Percentiles rank a stretch among this genome's conserved stretches.
Evolutionary conservation across 441 rosid species (phyloP).

Genomic region (Flueggea neowawraea): DNA sequence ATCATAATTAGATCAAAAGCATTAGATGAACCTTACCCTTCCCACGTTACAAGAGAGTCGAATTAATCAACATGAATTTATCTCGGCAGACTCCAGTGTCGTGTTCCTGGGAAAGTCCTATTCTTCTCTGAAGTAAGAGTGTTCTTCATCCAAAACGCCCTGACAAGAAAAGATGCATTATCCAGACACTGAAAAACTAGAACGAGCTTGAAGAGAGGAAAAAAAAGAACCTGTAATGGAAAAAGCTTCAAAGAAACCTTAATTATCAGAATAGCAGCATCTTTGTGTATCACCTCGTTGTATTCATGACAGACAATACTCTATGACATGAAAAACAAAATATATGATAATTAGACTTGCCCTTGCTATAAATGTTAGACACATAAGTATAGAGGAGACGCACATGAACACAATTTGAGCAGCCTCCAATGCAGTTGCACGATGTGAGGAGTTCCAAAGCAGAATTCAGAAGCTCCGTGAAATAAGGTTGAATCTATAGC

Average conservation of each 20-base stretch:
- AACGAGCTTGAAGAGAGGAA: conserved; percentile 4
- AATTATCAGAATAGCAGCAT: conserved; percentile 72
- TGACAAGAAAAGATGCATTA: conserved; percentile 23
- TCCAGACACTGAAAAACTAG: background rate
- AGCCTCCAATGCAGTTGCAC: conserved; percentile 68
- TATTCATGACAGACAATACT: conserved; percentile 63
- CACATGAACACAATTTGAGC: conserved; percentile 88
- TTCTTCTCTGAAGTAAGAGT: conserved; percentile 36
- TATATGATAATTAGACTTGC: background rate
- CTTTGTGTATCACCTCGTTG: conserved; percentile 81
- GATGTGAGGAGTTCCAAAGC: conserved; percentile 72
- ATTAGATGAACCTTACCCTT: no score
- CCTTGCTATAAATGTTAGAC: background rate
- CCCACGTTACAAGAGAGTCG: no score
- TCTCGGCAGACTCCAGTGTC: no score
- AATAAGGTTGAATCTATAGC: conserved; percentile 69
- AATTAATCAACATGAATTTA: no score
- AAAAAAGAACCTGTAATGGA: background rate
- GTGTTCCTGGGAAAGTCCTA: conserved; percentile 1
- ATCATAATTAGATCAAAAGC: no score
- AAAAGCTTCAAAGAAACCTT: conserved; percentile 38
- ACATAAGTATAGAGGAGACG: background rate
- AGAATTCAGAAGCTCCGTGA: conserved; percentile 61
- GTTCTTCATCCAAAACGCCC: conserved; percentile 78
- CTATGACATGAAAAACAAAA: conserved; percentile 30